Evolutionary conservation across 805 yeast species (phyloP).

Genomic region (Zygoascus biomembranicola): DNA sequence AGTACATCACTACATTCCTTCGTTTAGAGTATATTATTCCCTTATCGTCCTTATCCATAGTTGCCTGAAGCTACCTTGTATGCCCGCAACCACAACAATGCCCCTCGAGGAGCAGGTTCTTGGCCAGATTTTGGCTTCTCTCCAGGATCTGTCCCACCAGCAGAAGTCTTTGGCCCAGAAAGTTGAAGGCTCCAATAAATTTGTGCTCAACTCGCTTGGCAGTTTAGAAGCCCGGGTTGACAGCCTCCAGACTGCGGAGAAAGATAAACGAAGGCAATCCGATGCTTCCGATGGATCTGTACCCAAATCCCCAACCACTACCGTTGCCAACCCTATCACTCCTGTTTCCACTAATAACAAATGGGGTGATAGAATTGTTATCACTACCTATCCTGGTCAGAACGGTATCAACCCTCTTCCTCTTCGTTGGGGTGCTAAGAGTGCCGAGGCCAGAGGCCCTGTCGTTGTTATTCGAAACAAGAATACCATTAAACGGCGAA

Average conservation of each 20-base stretch:
- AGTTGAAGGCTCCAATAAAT: conserved; percentile 9
- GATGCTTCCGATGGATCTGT: not conserved
- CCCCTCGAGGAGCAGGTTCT: conserved; percentile 2
- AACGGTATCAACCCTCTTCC: conserved; percentile 41
- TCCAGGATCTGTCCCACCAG: conserved; percentile 6
- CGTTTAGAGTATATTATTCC: too few species aligned
- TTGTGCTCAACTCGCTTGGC: not conserved
- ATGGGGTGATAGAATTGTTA: conserved; percentile 31
- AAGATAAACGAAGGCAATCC: not conserved
- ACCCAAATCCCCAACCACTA: not conserved
- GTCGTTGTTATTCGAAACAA: conserved; percentile 45
- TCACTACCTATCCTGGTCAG: conserved; percentile 50
- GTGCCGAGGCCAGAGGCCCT: conserved; percentile 46
- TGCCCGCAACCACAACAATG: not conserved
- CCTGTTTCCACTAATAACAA: conserved; percentile 7
- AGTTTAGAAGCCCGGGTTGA: not conserved
- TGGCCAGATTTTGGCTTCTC: conserved; percentile 6
- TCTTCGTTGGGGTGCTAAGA: conserved; percentile 45
- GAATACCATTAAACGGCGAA: conserved; percentile 44
- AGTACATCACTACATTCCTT: too few species aligned
- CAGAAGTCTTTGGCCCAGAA: conserved; percentile 6
- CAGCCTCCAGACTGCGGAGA: not conserved
- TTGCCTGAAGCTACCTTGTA: not conserved
- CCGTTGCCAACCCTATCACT: conserved; percentile 7
- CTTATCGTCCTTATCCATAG: too few species aligned